Percentiles rank a stretch among this genome's conserved stretches.
Conservation (phyloP, 768 basidiomycete species). For the Rhizopogon salebrosus region DNA sequence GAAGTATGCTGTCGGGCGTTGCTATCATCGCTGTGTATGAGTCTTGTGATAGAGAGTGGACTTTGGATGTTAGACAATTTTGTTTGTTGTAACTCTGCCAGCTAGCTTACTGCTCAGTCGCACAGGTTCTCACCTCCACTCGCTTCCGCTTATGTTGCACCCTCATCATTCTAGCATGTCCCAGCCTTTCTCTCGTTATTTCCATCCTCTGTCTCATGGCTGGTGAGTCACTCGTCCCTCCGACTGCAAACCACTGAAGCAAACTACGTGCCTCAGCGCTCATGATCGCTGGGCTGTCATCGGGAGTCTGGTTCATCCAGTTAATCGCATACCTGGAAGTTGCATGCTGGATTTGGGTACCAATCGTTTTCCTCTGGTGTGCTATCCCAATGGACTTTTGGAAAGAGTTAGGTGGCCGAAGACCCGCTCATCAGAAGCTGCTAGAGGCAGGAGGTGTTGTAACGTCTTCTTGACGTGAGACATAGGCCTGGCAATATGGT, state of each 20-base stretch:
- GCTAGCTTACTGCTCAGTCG: background rate
- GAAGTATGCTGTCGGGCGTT: background rate
- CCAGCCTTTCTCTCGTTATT: background rate
- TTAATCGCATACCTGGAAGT: background rate
- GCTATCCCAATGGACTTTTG: background rate
- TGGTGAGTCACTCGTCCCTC: background rate
- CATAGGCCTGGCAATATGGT: background rate
- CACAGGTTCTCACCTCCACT: background rate
- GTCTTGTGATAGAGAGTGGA: constrained; percentile 1
- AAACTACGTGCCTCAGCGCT: background rate
- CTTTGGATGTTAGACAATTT: background rate
- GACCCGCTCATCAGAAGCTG: background rate
- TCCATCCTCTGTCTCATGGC: constrained; percentile 1
- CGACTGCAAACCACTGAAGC: background rate
- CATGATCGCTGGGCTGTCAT: background rate
- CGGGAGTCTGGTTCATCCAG: background rate
- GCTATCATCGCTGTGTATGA: background rate
- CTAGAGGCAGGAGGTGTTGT: background rate
- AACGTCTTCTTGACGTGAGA: background rate
- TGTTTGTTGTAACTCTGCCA: background rate
- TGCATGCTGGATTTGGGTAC: background rate
- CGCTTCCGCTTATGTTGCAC: constrained; percentile 1
- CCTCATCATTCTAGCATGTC: background rate
- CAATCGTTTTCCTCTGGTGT: background rate
- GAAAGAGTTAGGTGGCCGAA: too few relatives aligned